These are phyloP conservation scores for Berkeleyomyces rouxiae DNA, from an alignment of 2,329 filamentous ascomycete genomes.

Conservation along the genomic window DNA sequence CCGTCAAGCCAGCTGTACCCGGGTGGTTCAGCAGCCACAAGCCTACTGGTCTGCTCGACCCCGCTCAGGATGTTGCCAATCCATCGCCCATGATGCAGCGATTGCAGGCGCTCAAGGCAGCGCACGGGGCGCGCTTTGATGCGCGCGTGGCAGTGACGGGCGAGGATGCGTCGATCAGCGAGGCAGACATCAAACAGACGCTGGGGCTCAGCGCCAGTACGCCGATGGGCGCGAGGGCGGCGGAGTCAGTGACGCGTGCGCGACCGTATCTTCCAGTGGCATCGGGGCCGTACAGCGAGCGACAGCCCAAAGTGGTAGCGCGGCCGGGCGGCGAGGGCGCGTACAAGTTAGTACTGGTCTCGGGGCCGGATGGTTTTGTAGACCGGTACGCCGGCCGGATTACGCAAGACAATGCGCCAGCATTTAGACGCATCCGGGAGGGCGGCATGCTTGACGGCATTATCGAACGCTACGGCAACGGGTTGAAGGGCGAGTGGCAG, in stretches of 20 bases:
- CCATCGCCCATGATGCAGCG: conserved; percentile 40
- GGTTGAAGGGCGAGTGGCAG: conserved; percentile 9
- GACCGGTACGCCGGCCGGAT: conserved; percentile 52
- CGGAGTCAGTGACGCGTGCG: conserved; percentile 16
- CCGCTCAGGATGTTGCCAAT: conserved; percentile 17
- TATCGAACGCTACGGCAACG: conserved; percentile 5
- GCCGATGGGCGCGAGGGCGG: conserved; percentile 17
- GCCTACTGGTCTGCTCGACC: conserved; percentile 10
- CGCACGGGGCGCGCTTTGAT: conserved; percentile 37
- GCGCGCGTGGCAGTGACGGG: conserved; percentile 73
- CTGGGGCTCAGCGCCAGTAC: conserved; percentile 18
- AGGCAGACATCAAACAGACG: conserved; percentile 28
- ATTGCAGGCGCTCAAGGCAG: conserved; percentile 43
- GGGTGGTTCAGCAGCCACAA: conserved; percentile 16
- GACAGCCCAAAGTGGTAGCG: conserved; percentile 11
- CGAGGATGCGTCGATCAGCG: conserved; percentile 50
- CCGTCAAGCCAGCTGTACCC: neutral
- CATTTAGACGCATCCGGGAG: conserved; percentile 8
- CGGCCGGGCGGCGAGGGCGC: conserved; percentile 20
- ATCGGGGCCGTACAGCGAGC: conserved; percentile 12
- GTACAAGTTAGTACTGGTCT: conserved; percentile 61
- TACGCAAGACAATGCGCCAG: conserved; percentile 9
- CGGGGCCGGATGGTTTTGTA: conserved; percentile 83
- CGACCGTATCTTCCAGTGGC: conserved; percentile 18
- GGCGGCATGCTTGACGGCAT: conserved; percentile 12